These are phyloP conservation scores for Bruguiera parviflora DNA, from an alignment of 345 rosid species.

Conservation along the genomic window DNA sequence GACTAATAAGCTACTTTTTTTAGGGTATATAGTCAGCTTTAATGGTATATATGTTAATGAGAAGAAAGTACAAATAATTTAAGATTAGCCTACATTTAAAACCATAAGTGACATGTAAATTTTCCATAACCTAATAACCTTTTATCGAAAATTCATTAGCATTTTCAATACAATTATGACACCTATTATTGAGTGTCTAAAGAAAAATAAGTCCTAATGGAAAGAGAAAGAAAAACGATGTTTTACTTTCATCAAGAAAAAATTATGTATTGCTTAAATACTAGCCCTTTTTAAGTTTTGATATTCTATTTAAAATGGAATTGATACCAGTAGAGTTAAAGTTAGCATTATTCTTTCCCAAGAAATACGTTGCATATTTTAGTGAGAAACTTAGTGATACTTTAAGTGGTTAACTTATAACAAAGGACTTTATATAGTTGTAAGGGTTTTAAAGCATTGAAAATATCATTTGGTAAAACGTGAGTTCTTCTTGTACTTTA, in stretches of 20 bases:
- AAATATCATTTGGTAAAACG: too few species aligned
- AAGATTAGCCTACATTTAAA: too few species aligned
- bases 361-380: background rate
- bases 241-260: background rate
- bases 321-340: background rate
- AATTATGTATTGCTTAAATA: background rate
- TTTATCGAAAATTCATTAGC: too few species aligned
- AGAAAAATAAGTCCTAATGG: background rate
- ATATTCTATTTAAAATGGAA: background rate
- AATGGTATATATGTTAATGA: too few species aligned
- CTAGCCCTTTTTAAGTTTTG: background rate
- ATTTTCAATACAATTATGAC: background rate
- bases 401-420: background rate
- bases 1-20: too few species aligned
- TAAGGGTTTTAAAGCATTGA: too few species aligned
- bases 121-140: too few species aligned
- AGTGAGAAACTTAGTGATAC: constrained; percentile 11
- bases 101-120: fast-evolving
- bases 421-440: background rate
- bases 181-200: background rate
- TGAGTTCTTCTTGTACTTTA: too few species aligned
- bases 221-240: background rate
- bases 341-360: background rate
- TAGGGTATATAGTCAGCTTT: too few species aligned
- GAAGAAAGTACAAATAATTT: too few species aligned